Evolutionary conservation across 2,329 filamentous ascomycete species (phyloP), one percentile per base, ranked within the genome.

Genomic region (Colletotrichum sp.): DNA sequence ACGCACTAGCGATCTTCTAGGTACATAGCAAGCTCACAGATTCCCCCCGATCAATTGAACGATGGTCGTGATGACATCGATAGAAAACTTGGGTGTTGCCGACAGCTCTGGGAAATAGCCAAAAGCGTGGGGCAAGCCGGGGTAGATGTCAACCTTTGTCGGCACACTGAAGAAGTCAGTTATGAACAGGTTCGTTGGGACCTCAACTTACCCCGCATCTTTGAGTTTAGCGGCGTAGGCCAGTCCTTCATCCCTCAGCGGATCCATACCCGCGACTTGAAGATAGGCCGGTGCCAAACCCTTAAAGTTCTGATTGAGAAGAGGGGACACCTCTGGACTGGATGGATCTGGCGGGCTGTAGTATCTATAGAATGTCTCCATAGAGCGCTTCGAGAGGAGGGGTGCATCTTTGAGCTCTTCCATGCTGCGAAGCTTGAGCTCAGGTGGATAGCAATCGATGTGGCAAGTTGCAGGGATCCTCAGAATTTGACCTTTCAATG

Each of bases 101-200:
- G 43, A 52, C 12, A 52, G 6, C 43, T 52, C 43, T 21, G n/a
- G 43, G 43, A 52, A 52, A 13, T 52, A 52, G 43, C 43, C 43
- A 52, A 52, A 52, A 3, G 43, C 43, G 0, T 52, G 43, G n/a
- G 43, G 43, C n/a, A 52, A 52, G n/a, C 43, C 43, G 43, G 43
- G 43, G 43, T 52, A 52, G n/a, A 52, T 52, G 12, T 52, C 43
- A 2, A 52, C 43, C 6, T 52, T 52, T 8, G 43, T 52, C 6
- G 43, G 43, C n/a, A 52, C 43, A 21, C 43, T 52, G 43, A 4
- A 21, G 2, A 21, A 0, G 43, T 52, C 43, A 21, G 43, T 21
- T 52, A 4, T 24, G 43, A 3, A 21, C n/a, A 21, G 2, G 2
- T 13, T 5, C 2, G 0, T 52, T 13, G 4, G 43, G n/a, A 21